Conservation (phyloP, 2,329 filamentous ascomycete genomes). For the Sarocladiaceae sp. region DNA sequence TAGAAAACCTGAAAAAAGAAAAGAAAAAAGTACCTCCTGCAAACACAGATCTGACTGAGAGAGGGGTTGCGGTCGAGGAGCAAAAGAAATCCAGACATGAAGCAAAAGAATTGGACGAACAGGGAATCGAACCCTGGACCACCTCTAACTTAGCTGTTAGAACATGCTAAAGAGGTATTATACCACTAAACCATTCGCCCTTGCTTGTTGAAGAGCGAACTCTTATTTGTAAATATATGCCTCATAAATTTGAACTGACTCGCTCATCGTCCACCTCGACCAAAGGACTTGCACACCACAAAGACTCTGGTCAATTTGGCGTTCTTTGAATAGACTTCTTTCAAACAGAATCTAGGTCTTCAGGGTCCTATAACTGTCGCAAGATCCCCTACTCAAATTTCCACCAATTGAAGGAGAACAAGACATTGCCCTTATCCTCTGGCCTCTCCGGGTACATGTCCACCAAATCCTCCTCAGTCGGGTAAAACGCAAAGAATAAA, state of each 20-base stretch:
- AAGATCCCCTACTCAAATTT: conserved; percentile 15
- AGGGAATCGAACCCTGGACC: conserved; percentile 9
- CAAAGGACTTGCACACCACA: too few relatives aligned
- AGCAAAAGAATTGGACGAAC: conserved; percentile 6
- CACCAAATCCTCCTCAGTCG: conserved; percentile 1
- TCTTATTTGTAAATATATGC: conserved; percentile 2
- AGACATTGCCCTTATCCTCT: conserved; percentile 13
- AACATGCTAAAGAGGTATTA: conserved; percentile 10
- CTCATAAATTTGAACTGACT: background rate
- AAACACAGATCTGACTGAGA: too few relatives aligned
- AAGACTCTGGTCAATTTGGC: too few relatives aligned
- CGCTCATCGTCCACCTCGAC: background rate
- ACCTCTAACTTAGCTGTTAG: conserved; percentile 9
- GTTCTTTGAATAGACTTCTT: too few relatives aligned
- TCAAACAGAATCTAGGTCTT: too few relatives aligned
- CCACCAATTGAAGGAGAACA: conserved; percentile 22
- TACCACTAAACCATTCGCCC: conserved; percentile 10
- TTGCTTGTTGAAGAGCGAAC: background rate
- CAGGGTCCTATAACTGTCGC: too few relatives aligned
- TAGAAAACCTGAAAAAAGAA: too few relatives aligned
- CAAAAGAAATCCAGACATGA: too few relatives aligned
- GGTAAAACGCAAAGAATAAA: conserved; percentile 16
- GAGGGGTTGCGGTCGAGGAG: too few relatives aligned
- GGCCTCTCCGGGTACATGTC: background rate
- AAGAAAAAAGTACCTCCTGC: too few relatives aligned